A percentile compares a stretch with the other conserved stretches of the same genome.
These are phyloP conservation scores for Hyaloscypha finlandica DNA, from an alignment of 495 filamentous ascomycete species.

Conservation along the genomic window DNA sequence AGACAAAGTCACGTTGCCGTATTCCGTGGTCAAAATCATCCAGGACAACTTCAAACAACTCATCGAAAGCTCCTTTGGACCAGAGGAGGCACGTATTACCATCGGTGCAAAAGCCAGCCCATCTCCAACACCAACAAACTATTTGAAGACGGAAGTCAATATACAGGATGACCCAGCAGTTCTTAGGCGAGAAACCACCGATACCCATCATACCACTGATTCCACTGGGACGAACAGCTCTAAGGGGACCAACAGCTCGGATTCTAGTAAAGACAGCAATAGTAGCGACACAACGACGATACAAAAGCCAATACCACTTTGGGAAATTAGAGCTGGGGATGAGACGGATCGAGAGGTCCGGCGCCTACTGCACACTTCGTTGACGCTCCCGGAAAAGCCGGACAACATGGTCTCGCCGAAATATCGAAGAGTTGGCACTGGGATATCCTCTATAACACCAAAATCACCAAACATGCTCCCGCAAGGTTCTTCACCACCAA, in stretches of 20 bases:
- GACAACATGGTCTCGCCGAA: background rate
- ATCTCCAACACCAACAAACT: background rate
- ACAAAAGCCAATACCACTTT: background rate
- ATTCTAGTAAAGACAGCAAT: background rate
- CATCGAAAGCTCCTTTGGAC: background rate
- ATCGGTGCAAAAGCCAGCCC: background rate
- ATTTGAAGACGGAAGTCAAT: background rate
- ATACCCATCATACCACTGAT: background rate
- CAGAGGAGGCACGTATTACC: background rate
- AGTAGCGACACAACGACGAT: background rate
- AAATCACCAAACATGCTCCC: background rate
- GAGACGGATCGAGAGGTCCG: background rate
- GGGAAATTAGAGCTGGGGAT: background rate
- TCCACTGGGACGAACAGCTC: background rate
- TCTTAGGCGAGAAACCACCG: background rate
- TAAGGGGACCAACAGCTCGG: background rate
- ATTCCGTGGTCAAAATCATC: background rate
- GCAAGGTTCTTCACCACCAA: background rate
- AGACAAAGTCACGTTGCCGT: background rate
- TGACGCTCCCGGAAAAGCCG: background rate
- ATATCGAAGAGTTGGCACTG: background rate
- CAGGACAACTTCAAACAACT: background rate
- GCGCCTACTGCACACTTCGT: background rate
- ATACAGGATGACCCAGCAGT: background rate
- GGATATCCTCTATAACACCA: background rate